phyloP scores from a whole-genome alignment of 805 yeast species.

The Candida alai region DNA sequence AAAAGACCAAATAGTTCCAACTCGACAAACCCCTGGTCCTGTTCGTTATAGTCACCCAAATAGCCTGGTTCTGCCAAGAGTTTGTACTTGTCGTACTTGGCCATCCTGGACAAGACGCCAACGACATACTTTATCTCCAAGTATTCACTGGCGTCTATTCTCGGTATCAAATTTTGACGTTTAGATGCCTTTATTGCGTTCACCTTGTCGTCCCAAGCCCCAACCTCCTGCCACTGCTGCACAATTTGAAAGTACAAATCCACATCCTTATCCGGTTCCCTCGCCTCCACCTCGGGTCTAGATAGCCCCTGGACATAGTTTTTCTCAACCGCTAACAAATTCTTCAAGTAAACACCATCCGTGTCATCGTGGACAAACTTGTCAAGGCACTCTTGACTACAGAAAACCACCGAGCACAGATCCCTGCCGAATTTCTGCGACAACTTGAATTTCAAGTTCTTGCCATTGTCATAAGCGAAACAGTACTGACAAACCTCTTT shows the following conservation, averaged over 20 bases:
- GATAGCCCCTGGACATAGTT: slow-evolving; percentile 18
- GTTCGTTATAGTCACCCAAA: slow-evolving; percentile 2
- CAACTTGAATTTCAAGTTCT: slow-evolving; percentile 40
- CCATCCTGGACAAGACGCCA: slow-evolving; percentile 29
- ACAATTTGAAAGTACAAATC: slow-evolving; percentile 14
- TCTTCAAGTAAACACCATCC: slow-evolving; percentile 28
- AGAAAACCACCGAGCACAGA: slow-evolving; percentile 35
- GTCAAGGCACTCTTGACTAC: slow-evolving; percentile 42
- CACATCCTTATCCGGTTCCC: slow-evolving; percentile 14
- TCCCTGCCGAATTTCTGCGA: slow-evolving; percentile 13
- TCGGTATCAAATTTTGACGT: slow-evolving; percentile 33
- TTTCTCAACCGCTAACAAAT: slow-evolving; percentile 36
- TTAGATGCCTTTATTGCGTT: slow-evolving; percentile 33
- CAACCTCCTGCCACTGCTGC: slow-evolving; percentile 35
- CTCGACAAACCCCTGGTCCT: slow-evolving; percentile 14
- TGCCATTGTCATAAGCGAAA: slow-evolving; percentile 46
- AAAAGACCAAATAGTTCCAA: slow-evolving; percentile 33
- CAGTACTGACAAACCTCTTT: slow-evolving; percentile 63
- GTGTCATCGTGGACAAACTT: slow-evolving; percentile 34
- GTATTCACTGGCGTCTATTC: slow-evolving; percentile 51
- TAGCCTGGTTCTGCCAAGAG: background rate
- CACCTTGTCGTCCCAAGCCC: slow-evolving; percentile 34
- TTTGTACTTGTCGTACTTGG: slow-evolving; percentile 10
- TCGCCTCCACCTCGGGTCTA: slow-evolving; percentile 22
- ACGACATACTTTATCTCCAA: slow-evolving; percentile 48